Evolutionary conservation across 2,329 filamentous ascomycete genomes (phyloP), one percentile per base, ranked within the genome.

Genomic region (Zasmidium citrigriseum): DNA sequence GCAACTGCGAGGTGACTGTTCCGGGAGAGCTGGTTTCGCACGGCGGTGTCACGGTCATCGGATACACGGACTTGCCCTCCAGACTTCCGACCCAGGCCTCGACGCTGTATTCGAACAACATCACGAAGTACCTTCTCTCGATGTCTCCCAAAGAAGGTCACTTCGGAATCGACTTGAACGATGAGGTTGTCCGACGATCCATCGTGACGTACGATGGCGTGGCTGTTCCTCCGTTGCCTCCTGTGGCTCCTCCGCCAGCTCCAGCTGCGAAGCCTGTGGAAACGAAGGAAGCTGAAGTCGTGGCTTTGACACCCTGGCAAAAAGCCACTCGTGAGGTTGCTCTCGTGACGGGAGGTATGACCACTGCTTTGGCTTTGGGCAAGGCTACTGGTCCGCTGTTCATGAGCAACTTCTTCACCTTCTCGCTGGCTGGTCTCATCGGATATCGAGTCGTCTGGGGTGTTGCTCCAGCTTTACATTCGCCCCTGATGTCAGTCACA

Each of bases 391-490:
- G 89, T 0, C 90, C 92, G 1, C 71, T 93, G 1, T 95, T 96
- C 76, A 96, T 96, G 91, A 80, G 85, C 41, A 96, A 96, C 68
- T 85, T 88, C 48, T 93, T 96, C 70, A 93, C 89, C 0, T 95
- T 95, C 73, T 87, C 88, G 16, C 79, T 96, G 47, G 90, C 92
- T 49, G 90, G 90, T 67, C 78, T 96, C 24, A 91, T 96, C 63
- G 92, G 91, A 7, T 96, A 96, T 70, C 85, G 91, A 50, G 90
- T 90, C 4, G 90, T 96, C 22, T 96, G 91, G 91, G 91, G 91
- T 54, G 91, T 96, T 12, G 79, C 81, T 0, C 91, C 91, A 7
- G 90, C 91, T 34, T 80, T 96, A 4, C 92, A 96, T 73, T 93
- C 90, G 1, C 92, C 91, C 1, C 78, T 96, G 4, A 96, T 96